These are phyloP conservation scores for Puccinia hordei DNA, from an alignment of 1,284 basidiomycete species.

Conservation along the genomic window DNA sequence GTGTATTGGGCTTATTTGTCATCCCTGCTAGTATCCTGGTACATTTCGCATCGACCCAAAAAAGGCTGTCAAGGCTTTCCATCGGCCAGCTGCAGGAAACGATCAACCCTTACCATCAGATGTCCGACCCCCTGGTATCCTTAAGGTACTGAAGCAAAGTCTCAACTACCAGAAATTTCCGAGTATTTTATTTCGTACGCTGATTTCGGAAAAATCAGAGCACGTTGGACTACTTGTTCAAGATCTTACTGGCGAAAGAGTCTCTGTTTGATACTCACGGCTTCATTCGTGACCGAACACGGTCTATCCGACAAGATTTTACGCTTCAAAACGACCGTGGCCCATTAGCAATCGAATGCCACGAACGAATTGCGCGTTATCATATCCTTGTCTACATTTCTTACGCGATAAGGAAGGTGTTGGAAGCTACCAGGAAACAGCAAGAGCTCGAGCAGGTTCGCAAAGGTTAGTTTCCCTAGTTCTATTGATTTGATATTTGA, in stretches of 20 bases:
- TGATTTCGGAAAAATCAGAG: conserved; percentile 62
- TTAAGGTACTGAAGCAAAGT: conserved; percentile 66
- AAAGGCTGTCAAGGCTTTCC: conserved; percentile 90
- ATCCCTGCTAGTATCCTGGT: conserved; percentile 56
- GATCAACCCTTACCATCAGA: conserved; percentile 83
- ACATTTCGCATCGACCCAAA: conserved; percentile 74
- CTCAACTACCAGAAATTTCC: background rate
- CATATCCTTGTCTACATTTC: conserved; percentile 85
- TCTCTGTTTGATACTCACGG: conserved; percentile 73
- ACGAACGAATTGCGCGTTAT: conserved; percentile 89
- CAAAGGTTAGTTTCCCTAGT: conserved; percentile 78
- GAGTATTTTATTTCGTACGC: conserved; percentile 9
- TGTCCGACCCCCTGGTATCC: conserved; percentile 79
- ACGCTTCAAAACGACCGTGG: conserved; percentile 86
- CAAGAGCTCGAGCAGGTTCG: conserved; percentile 85
- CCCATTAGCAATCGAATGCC: conserved; percentile 77
- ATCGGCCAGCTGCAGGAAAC: conserved; percentile 84
- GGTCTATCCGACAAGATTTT: conserved; percentile 89
- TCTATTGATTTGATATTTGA: too few relatives aligned
- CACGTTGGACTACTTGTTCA: conserved; percentile 90
- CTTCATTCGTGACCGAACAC: conserved; percentile 89
- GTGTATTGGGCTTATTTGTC: conserved; percentile 56
- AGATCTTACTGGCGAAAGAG: conserved; percentile 71
- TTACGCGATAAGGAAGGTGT: conserved; percentile 65
- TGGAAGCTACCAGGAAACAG: conserved; percentile 64